Evolutionary conservation across 2,329 filamentous ascomycete genomes (phyloP).

Genomic region (Trematosphaeria pertusa): DNA sequence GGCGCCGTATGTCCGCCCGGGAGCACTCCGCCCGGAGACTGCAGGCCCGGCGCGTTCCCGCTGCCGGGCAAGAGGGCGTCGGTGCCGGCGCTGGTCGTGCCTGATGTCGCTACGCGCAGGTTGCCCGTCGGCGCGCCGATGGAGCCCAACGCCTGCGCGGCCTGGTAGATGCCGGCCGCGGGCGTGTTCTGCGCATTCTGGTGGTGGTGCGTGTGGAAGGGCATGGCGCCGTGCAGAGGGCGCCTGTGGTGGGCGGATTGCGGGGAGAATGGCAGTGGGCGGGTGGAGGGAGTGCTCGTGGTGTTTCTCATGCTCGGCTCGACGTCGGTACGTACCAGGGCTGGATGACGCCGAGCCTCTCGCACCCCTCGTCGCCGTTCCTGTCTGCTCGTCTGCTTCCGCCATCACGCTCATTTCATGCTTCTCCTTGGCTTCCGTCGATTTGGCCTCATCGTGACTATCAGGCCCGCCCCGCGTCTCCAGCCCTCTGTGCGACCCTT

Average conservation of each 20-base stretch:
- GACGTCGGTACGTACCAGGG: not conserved
- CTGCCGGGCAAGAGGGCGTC: slow-evolving; percentile 52
- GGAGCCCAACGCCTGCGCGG: slow-evolving; percentile 55
- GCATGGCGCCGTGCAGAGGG: slow-evolving; percentile 42
- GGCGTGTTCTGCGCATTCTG: slow-evolving; percentile 42
- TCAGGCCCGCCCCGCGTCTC: slow-evolving; percentile 4
- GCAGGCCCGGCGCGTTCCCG: slow-evolving; percentile 41
- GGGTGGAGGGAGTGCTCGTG: too few relatives aligned
- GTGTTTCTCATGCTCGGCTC: not conserved
- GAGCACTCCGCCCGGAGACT: slow-evolving; percentile 12
- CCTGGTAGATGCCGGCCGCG: slow-evolving; percentile 54
- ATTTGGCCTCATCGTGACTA: not conserved
- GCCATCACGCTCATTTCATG: not conserved
- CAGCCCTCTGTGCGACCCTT: slow-evolving; percentile 21
- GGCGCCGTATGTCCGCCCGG: slow-evolving; percentile 42
- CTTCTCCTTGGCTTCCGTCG: not conserved
- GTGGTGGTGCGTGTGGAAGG: slow-evolving; percentile 47
- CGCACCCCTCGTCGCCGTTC: not conserved
- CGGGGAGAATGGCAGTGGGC: too few relatives aligned
- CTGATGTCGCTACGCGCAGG: slow-evolving; percentile 48
- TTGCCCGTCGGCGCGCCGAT: slow-evolving; percentile 54
- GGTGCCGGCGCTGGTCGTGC: slow-evolving; percentile 52
- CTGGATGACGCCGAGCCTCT: not conserved
- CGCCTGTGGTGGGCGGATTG: too few relatives aligned
- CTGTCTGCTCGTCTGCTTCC: not conserved